These are phyloP conservation scores for Scedosporium dehoogii DNA, from an alignment of 2,329 filamentous ascomycete species.

Conservation along the genomic window DNA sequence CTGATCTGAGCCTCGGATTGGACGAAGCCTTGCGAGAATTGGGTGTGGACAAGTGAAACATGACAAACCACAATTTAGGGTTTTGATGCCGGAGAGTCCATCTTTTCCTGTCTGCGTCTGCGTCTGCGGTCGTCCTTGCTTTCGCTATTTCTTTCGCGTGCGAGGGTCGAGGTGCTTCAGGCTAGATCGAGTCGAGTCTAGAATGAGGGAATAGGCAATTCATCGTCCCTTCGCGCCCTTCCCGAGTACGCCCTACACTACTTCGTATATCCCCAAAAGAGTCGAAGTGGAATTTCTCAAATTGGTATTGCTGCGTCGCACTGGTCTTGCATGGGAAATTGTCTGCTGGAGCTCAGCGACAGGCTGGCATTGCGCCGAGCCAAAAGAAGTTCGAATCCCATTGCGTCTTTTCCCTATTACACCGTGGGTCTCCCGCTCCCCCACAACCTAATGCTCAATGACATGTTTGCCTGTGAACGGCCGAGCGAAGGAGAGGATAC, in stretches of 20 bases:
- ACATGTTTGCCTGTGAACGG: conserved; percentile 5
- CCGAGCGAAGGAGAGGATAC: not conserved
- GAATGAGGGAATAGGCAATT: not conserved
- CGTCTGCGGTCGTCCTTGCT: not conserved
- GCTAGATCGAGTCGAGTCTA: not conserved
- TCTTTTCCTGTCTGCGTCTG: not conserved
- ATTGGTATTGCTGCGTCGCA: not conserved
- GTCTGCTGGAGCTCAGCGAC: not conserved
- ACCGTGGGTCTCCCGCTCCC: not conserved
- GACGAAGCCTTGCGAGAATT: not conserved
- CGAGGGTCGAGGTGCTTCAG: not conserved
- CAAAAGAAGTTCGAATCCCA: not conserved
- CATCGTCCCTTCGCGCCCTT: too few species aligned
- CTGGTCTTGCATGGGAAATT: not conserved
- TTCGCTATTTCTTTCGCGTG: not conserved
- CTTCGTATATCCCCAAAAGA: too few species aligned
- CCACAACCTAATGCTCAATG: not conserved
- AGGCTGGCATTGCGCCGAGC: not conserved
- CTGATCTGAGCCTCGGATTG: conserved; percentile 1
- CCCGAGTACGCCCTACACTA: too few species aligned
- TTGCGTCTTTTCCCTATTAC: not conserved
- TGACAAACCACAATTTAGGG: not conserved
- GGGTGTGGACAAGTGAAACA: not conserved
- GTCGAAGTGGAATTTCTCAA: too few species aligned
- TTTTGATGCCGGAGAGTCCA: not conserved